A percentile compares a stretch with the other conserved stretches of the same genome.
These are phyloP conservation scores for Cladosporium colombiae DNA, from an alignment of 2,329 filamentous ascomycete species.

Conservation along the genomic window DNA sequence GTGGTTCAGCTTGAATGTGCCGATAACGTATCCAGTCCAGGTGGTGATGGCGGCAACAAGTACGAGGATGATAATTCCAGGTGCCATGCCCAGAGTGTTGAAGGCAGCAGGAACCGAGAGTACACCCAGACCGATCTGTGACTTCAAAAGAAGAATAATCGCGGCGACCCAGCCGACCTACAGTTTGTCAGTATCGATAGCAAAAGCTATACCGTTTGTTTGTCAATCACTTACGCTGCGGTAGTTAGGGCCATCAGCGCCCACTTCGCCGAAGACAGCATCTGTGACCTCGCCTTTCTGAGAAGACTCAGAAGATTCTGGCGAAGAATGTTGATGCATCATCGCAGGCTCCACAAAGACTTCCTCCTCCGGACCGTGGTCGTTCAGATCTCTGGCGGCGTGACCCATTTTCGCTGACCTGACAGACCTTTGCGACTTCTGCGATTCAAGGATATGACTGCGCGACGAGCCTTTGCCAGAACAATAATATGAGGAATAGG, in stretches of 20 bases:
- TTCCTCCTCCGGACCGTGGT: constrained; percentile 14
- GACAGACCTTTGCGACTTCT: background rate
- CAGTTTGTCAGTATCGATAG: background rate
- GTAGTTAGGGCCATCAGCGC: constrained; percentile 26
- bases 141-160: constrained; percentile 48
- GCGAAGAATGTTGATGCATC: background rate
- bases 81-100: constrained; percentile 50
- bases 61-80: constrained; percentile 49
- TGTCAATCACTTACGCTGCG: constrained; percentile 29
- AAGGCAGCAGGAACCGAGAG: constrained; percentile 51
- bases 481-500: background rate
- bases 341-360: constrained; percentile 18
- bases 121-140: constrained; percentile 50
- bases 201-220: background rate
- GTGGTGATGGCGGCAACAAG: constrained; percentile 48
- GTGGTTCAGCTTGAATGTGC: constrained; percentile 55
- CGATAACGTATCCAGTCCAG: constrained; percentile 53
- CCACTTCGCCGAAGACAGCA: constrained; percentile 27
- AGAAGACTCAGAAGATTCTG: background rate
- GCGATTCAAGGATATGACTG: constrained; percentile 4
- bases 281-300: constrained; percentile 24
- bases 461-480: background rate
- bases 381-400: constrained; percentile 7
- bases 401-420: constrained; percentile 11
- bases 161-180: constrained; percentile 46